phyloP scores from a whole-genome alignment of 805 yeast species.

The Starmerella etchellsii region DNA sequence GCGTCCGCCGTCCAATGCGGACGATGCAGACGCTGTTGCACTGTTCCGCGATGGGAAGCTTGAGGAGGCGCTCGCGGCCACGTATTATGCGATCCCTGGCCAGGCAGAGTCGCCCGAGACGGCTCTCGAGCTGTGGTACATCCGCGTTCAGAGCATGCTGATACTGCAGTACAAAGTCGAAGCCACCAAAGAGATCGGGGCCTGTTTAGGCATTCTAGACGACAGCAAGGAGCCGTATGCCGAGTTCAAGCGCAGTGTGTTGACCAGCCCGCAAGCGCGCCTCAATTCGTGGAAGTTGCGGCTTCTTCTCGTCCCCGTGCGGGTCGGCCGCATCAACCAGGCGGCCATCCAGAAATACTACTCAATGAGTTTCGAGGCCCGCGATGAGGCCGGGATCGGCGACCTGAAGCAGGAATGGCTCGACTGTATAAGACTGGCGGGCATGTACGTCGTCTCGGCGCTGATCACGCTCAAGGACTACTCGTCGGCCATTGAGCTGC shows the following conservation, averaged over 20 bases:
- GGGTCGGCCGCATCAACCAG: constrained; percentile 27
- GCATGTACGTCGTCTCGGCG: constrained; percentile 26
- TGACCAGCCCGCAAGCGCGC: constrained; percentile 16
- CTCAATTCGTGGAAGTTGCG: constrained; percentile 28
- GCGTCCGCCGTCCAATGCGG: no score
- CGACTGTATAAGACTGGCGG: constrained; percentile 21
- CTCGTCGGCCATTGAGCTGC: constrained; percentile 25
- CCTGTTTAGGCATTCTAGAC: constrained; percentile 22
- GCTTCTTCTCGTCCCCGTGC: constrained; percentile 24
- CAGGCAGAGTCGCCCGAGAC: constrained; percentile 4
- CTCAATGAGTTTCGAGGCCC: constrained; percentile 27
- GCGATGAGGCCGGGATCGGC: constrained; percentile 14
- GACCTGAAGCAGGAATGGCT: constrained; percentile 8
- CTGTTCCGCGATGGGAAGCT: constrained; percentile 20
- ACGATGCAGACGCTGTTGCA: constrained; percentile 1
- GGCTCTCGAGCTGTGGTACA: constrained; percentile 24
- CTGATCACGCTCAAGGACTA: constrained; percentile 26
- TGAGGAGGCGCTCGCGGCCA: constrained; percentile 21
- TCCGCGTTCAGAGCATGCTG: constrained; percentile 23
- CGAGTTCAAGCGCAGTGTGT: constrained; percentile 2
- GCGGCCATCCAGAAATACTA: constrained; percentile 26
- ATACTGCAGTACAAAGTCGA: constrained; percentile 20
- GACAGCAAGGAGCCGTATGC: constrained; percentile 3
- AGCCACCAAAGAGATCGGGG: constrained; percentile 26
- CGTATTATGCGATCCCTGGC: constrained; percentile 15